Conservation (phyloP, 495 filamentous ascomycete genomes). For the Neurospora discreta region DNA sequence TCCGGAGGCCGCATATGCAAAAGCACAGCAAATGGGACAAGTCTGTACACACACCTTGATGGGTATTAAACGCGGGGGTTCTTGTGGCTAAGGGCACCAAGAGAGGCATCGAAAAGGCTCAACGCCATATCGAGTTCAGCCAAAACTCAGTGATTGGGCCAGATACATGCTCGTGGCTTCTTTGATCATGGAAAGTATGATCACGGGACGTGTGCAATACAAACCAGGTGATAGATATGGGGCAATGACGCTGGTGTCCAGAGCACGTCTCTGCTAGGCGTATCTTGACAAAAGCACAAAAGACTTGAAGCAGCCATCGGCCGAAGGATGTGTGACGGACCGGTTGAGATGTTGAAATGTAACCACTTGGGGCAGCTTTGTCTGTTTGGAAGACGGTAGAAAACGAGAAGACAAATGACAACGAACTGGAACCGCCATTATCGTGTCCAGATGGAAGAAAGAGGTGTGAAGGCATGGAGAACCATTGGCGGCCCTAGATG, state of each 20-base stretch:
- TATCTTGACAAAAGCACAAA: not conserved
- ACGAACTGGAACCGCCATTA: not conserved
- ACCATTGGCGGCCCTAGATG: not conserved
- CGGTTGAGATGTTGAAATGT: not conserved
- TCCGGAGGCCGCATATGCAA: conserved; percentile 17
- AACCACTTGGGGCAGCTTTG: not conserved
- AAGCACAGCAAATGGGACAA: conserved; percentile 10
- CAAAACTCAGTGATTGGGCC: conserved; percentile 24
- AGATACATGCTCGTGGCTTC: not conserved
- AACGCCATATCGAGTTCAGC: conserved; percentile 27
- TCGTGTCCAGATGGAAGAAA: not conserved
- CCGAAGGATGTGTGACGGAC: not conserved
- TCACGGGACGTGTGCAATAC: not conserved
- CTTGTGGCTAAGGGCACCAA: conserved; percentile 11
- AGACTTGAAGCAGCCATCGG: not conserved
- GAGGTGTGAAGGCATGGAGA: not conserved
- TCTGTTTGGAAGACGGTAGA: not conserved
- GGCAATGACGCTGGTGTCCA: not conserved
- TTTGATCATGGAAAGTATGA: not conserved
- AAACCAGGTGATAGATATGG: not conserved
- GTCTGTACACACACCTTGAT: conserved; percentile 1
- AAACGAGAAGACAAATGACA: not conserved
- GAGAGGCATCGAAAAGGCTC: conserved; percentile 18
- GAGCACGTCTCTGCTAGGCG: not conserved
- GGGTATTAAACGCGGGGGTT: not conserved